Evolutionary conservation across 2,329 filamentous ascomycete genomes (phyloP), one percentile per base, ranked within the genome.

Genomic region (Cercospora sojina): DNA sequence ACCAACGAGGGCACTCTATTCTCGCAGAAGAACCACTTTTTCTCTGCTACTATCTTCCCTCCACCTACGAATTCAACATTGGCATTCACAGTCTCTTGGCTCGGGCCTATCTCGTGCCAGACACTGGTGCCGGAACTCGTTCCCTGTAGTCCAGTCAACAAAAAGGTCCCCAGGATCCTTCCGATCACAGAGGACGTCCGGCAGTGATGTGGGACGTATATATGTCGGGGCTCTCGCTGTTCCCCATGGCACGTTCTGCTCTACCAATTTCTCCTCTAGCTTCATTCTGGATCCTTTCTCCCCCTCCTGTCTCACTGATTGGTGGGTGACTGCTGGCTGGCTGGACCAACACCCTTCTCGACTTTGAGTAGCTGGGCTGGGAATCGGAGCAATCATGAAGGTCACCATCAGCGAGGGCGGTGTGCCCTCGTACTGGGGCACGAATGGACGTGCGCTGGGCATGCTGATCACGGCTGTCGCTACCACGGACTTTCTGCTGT

Each of bases 361-460:
- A 10, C 13, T 49, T 9, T 18, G 51, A 29, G n/a, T 60, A 53
- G 53, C 51, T 25, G 25, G 49, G 25, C 43, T 27, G 60, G 51
- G 25, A 18, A 62, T 13, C 31, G 29, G 51, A 56, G 16, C 51
- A 13, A 68, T 41, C 58, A 71, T 71, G 70, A 65, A 59, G 32
- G 67, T 63, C 65, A 65, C 67, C n/a, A 64, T 62, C 27, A 51
- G 35, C 41, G 60, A 64, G 29, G 64, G 62, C 35, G 69, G 67
- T 38, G 69, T 71, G 47, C 69, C 69, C n/a, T 70, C 69, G 41
- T 71, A 71, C 58, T 71, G 70, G 70, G 70, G 68, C 38, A 57
- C 64, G 9, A 67, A 65, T 51, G 63, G 67, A 53, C 59, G 67
- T 56, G 25, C 23, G 23, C 63, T 69, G 18, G 62, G 64, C 20